Evolutionary conservation across 208 protist genomes (phyloP), one percentile per base, ranked within the genome.

Genomic region (Acanthamoeba sp.): DNA sequence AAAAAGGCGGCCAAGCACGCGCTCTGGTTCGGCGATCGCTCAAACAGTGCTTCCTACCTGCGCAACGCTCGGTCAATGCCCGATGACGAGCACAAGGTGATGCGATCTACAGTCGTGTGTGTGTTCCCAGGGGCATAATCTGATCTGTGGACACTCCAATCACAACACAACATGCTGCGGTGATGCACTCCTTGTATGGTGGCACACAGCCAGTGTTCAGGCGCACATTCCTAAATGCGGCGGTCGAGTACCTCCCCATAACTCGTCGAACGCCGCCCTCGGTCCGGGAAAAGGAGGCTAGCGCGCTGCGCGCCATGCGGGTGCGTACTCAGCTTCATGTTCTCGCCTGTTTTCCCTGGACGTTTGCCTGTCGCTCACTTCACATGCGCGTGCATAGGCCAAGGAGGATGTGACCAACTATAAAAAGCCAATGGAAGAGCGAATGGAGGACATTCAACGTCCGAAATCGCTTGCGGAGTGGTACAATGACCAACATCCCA

Each of bases 361-460:
- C n/a, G n/a, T n/a, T n/a, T n/a, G n/a, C n/a, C n/a, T n/a, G n/a
- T n/a, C n/a, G n/a, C n/a, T n/a, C n/a, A n/a, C n/a, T n/a, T n/a
- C n/a, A n/a, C n/a, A n/a, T n/a, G n/a, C n/a, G n/a, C n/a, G n/a
- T n/a, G n/a, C n/a, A n/a, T 40, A 91, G 85, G 85, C 85, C 55
- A 91, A 71, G 34, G 85, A 64, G n/a, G 85, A 91, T 73, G 85
- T 38, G 22, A 34, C 0, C 34, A 91, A 91, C 38, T 91, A 91
- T 16, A 45, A 38, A n/a, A 91, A 91, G 59, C 29, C 85, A 10
- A 48, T 91, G 3, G 85, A 91, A 14, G 85, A 64, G 55, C 18
- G 59, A 14, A 7, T 91, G 9, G 85, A 91, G 34, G 85, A 91
- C 36, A 57, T 91, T 24, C 48, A 91, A 40, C n/a, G 85, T 6